These are phyloP conservation scores for Magnusiomyces tetraspermus DNA, from an alignment of 1,139 yeast genomes.

Conservation along the genomic window DNA sequence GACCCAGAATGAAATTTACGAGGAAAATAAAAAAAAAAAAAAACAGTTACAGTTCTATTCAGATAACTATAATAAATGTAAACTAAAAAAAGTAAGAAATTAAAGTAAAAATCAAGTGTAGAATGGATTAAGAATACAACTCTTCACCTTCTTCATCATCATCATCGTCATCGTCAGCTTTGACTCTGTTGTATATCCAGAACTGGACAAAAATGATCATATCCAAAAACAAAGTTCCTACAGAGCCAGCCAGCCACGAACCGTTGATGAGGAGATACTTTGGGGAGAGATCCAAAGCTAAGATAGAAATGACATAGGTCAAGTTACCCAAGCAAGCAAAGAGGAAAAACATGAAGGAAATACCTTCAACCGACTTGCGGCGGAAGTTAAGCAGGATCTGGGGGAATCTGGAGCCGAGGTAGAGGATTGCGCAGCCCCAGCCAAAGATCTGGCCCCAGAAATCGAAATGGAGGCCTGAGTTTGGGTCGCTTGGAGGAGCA, in stretches of 20 bases:
- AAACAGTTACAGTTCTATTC: too few relatives aligned
- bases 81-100: too few relatives aligned
- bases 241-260: slow-evolving; percentile 87
- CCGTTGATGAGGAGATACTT: slow-evolving; percentile 69
- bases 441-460: slow-evolving; percentile 82
- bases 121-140: not conserved
- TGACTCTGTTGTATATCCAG: slow-evolving; percentile 54
- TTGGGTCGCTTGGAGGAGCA: slow-evolving; percentile 13
- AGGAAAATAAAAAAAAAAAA: too few relatives aligned
- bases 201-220: slow-evolving; percentile 76
- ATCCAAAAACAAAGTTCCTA: slow-evolving; percentile 80
- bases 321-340: slow-evolving; percentile 90
- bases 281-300: slow-evolving; percentile 57
- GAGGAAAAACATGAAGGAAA: slow-evolving; percentile 79
- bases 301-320: slow-evolving; percentile 77
- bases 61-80: too few relatives aligned
- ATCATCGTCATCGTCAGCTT: slow-evolving; percentile 3
- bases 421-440: slow-evolving; percentile 79
- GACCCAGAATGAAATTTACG: too few relatives aligned
- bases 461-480: slow-evolving; percentile 45
- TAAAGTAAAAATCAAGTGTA: too few relatives aligned
- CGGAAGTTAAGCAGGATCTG: slow-evolving; percentile 74
- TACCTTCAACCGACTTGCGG: slow-evolving; percentile 87
- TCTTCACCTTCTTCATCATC: slow-evolving; percentile 4
- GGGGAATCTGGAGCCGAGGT: slow-evolving; percentile 82